A percentile compares a stretch with the other conserved stretches of the same genome.
phyloP scores from a whole-genome alignment of 352 stramenopile species.

The Pythium biforme region DNA sequence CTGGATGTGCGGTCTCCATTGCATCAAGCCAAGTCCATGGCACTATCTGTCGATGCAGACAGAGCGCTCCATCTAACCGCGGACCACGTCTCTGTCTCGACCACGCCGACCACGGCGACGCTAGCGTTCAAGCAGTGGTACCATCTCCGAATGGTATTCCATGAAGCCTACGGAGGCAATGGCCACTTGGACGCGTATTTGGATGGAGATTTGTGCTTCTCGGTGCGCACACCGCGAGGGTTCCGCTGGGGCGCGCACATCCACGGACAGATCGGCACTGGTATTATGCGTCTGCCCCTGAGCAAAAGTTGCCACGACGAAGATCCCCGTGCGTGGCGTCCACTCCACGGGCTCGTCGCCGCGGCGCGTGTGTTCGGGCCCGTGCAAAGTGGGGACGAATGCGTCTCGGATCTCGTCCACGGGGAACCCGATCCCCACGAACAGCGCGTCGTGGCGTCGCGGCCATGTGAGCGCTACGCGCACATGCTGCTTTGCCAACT shows the following conservation, averaged over 20 bases:
- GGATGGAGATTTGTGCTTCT: neutral
- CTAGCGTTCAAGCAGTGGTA: neutral
- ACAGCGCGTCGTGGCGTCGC: neutral
- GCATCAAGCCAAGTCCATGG: too few relatives aligned
- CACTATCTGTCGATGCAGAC: neutral
- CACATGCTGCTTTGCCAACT: too few relatives aligned
- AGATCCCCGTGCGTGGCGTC: neutral
- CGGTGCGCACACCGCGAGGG: too few relatives aligned
- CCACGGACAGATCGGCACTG: neutral
- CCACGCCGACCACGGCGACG: neutral
- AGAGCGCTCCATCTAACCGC: neutral
- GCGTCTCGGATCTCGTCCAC: neutral
- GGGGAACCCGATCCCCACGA: neutral
- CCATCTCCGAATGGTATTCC: neutral
- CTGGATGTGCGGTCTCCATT: too few relatives aligned
- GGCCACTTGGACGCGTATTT: neutral
- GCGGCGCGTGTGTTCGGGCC: neutral
- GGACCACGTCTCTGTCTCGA: neutral
- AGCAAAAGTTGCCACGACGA: too few relatives aligned
- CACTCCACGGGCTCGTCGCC: neutral
- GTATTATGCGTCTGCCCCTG: neutral
- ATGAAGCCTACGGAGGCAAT: too few relatives aligned
- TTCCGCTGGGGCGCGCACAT: neutral
- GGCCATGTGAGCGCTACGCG: neutral
- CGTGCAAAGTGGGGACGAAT: neutral